Evolutionary conservation across 2,329 filamentous ascomycete species (phyloP), one percentile per base, ranked within the genome.

Genomic region (Blumeria graminis): DNA sequence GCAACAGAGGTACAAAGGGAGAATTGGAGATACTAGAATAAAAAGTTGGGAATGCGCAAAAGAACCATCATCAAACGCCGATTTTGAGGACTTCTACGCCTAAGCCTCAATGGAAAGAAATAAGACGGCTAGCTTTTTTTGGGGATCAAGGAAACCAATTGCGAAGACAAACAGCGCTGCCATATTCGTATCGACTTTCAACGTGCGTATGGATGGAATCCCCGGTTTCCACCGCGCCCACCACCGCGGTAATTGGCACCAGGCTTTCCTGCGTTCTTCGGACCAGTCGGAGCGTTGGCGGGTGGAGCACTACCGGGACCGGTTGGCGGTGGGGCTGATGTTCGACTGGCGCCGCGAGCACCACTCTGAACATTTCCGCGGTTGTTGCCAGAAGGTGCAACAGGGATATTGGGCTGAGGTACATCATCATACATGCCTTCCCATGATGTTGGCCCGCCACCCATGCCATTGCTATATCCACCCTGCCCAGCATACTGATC

Each of bases 391-490:
- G 72, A 75, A 22, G 57, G 58, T 43, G 59, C 59, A 38, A 46
- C 54, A 28, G 61, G 60, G 54, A 81, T 76, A 63, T 82, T 81
- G 5, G 86, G 86, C 66, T 90, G 86, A 14, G 88, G 89, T 1
- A 89, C 86, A 67, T 95, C 90, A 67, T 96, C 90, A 68, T 95
- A 96, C 88, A 94, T 94, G 65, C 90, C 90, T 68, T 96, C 90
- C 88, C 89, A 95, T 43, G 83, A 89, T 28, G 85, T 86, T n/a
- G 84, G 83, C 14, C 80, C 80, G 48, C 78, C 80, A 33, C 72
- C 72, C 39, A 71, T 76, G 64, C 68, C 74, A 67, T 70, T 75
- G 64, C 67, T 74, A 68, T 56, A 69, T 65, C 64, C 69, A 69
- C 63, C 61, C 33, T 64, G 63, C 18, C 61, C 61, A 34, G 58